These are phyloP conservation scores for Camelina hispida DNA, from an alignment of 345 rosid species.

Conservation along the genomic window DNA sequence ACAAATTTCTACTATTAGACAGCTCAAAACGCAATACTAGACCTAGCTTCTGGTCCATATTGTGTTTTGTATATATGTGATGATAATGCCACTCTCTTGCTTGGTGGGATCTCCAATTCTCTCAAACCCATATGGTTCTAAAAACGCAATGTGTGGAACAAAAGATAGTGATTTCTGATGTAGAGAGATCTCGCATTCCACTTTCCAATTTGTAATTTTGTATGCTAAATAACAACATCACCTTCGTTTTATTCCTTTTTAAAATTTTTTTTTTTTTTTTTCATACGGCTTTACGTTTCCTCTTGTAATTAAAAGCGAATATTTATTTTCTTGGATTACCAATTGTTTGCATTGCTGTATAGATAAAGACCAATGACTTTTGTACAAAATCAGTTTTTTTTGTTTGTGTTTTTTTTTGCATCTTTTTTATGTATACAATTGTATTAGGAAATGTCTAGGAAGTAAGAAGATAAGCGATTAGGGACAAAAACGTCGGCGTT, in stretches of 20 bases:
- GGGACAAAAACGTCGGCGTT: slow-evolving; percentile 33
- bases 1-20: background rate
- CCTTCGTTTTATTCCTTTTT: slow-evolving; percentile 38
- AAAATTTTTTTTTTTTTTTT: background rate
- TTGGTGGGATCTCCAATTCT: slow-evolving; percentile 40
- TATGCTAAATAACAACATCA: slow-evolving; percentile 44
- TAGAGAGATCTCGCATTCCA: slow-evolving; percentile 43
- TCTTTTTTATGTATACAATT: background rate
- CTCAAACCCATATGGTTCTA: slow-evolving; percentile 31
- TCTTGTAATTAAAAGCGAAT: slow-evolving; percentile 23
- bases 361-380: slow-evolving; percentile 26
- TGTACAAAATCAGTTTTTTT: background rate
- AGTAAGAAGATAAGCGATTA: slow-evolving; percentile 13
- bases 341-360: slow-evolving; percentile 33
- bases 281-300: background rate
- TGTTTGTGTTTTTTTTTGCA: background rate
- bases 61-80: slow-evolving; percentile 22
- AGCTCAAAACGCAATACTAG: slow-evolving; percentile 26
- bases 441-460: slow-evolving; percentile 14
- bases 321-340: slow-evolving; percentile 15
- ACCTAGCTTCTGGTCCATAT: slow-evolving; percentile 19
- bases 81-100: slow-evolving; percentile 32
- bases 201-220: slow-evolving; percentile 36
- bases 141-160: slow-evolving; percentile 37
- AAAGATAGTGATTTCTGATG: slow-evolving; percentile 41